These are phyloP conservation scores for Mortierella polycephala DNA, from an alignment of 371 early-diverging fungal species.

Conservation along the genomic window DNA sequence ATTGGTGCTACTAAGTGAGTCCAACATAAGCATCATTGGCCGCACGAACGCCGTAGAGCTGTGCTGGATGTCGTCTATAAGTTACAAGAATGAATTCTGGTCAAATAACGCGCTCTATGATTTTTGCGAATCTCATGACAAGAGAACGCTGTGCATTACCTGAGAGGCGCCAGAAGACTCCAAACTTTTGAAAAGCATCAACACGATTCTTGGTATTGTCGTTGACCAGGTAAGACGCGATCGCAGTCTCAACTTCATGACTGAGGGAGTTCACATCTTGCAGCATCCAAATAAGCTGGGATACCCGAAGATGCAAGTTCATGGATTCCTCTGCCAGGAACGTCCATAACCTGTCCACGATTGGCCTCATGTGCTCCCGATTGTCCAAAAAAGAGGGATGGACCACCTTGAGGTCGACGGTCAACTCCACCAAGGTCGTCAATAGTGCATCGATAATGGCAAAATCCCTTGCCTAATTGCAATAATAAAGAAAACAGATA, in stretches of 20 bases:
- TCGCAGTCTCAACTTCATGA: constrained; percentile 68
- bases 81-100: neutral
- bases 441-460: constrained; percentile 39
- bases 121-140: neutral
- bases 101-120: too few species aligned
- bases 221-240: constrained; percentile 66
- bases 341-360: constrained; percentile 59
- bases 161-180: constrained; percentile 76
- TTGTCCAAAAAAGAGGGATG: constrained; percentile 41
- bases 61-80: constrained; percentile 51
- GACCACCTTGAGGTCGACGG: constrained; percentile 37
- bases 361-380: constrained; percentile 35
- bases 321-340: constrained; percentile 58
- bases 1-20: constrained; percentile 67
- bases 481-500: constrained; percentile 30
- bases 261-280: constrained; percentile 61
- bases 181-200: constrained; percentile 68
- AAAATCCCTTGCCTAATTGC: constrained; percentile 31
- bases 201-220: constrained; percentile 54
- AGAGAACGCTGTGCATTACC: constrained; percentile 28
- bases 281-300: constrained; percentile 74
- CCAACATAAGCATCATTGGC: constrained; percentile 79
- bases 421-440: constrained; percentile 48
- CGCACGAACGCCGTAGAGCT: constrained; percentile 67
- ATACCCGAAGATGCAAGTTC: constrained; percentile 69